Evolutionary conservation across 2,329 filamentous ascomycete genomes (phyloP).

Genomic region (Alternaria viburni): DNA sequence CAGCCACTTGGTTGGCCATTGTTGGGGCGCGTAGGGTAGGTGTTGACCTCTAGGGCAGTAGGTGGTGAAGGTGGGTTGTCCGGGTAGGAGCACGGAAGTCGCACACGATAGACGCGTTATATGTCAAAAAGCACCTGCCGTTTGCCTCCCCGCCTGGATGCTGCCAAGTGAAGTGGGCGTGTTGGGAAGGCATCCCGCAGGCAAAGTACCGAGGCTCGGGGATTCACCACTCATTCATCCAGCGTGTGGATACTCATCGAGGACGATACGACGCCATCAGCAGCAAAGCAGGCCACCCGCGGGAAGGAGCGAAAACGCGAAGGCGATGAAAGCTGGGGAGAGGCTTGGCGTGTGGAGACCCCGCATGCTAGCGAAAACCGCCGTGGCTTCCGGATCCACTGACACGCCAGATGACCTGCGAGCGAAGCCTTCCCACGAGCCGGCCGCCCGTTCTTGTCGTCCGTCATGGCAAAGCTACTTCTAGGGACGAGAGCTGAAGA

Average conservation of each 20-base stretch:
- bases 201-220: constrained; percentile 36
- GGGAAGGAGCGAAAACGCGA: constrained; percentile 16
- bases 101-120: constrained; percentile 8
- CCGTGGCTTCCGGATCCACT: constrained; percentile 15
- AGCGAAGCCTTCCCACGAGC: constrained; percentile 5
- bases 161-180: constrained; percentile 4
- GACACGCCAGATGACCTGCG: constrained; percentile 18
- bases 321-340: constrained; percentile 25
- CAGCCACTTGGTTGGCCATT: constrained; percentile 11
- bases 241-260: not conserved
- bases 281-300: constrained; percentile 2
- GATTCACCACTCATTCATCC: constrained; percentile 11
- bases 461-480: constrained; percentile 8
- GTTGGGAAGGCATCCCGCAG: not conserved
- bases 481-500: constrained; percentile 8
- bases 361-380: constrained; percentile 27
- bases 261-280: not conserved
- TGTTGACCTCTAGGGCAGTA: not conserved
- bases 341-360: constrained; percentile 39
- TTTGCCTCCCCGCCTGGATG: constrained; percentile 8
- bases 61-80: constrained; percentile 6
- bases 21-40: not conserved
- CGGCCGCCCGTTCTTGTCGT: constrained; percentile 12
- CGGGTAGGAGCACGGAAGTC: not conserved
- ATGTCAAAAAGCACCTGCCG: not conserved